Conservation (phyloP, 257 asterid genomes). For the Coffea canephora region DNA sequence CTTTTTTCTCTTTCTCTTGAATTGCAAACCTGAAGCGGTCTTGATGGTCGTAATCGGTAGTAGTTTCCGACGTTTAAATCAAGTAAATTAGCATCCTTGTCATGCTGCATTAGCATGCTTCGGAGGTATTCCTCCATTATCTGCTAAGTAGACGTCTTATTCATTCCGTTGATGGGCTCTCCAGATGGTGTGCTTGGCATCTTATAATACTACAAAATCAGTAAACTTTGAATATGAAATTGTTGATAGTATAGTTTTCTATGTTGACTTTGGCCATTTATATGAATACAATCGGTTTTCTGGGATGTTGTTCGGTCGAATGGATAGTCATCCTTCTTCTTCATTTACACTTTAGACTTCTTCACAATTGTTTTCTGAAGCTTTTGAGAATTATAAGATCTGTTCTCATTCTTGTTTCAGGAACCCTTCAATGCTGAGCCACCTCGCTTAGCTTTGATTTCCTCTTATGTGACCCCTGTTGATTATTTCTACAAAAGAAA, state of each 20-base stretch:
- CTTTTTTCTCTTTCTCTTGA: not conserved
- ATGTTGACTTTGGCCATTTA: not conserved
- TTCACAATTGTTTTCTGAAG: too few relatives aligned
- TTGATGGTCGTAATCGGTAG: too few relatives aligned
- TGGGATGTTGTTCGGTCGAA: not conserved
- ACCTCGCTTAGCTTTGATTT: slow-evolving; percentile 58
- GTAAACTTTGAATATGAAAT: too few relatives aligned
- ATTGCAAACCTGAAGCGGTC: not conserved
- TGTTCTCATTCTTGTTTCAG: slow-evolving; percentile 33
- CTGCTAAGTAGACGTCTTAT: not conserved
- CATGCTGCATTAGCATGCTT: too few relatives aligned
- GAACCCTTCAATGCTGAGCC: slow-evolving; percentile 98
- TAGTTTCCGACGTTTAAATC: not conserved
- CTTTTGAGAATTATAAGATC: not conserved
- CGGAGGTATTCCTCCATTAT: too few relatives aligned
- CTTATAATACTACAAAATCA: too few relatives aligned
- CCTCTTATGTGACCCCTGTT: slow-evolving; percentile 77
- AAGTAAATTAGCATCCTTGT: not conserved
- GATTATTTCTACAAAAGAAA: slow-evolving; percentile 92
- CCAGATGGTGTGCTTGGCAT: too few relatives aligned
- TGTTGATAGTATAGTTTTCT: not conserved
- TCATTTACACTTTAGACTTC: too few relatives aligned
- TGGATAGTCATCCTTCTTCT: not conserved
- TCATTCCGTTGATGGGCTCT: too few relatives aligned
- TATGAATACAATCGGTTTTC: not conserved